phyloP scores from a whole-genome alignment of 306 rosid species.

The Gastrolobium villosum region DNA sequence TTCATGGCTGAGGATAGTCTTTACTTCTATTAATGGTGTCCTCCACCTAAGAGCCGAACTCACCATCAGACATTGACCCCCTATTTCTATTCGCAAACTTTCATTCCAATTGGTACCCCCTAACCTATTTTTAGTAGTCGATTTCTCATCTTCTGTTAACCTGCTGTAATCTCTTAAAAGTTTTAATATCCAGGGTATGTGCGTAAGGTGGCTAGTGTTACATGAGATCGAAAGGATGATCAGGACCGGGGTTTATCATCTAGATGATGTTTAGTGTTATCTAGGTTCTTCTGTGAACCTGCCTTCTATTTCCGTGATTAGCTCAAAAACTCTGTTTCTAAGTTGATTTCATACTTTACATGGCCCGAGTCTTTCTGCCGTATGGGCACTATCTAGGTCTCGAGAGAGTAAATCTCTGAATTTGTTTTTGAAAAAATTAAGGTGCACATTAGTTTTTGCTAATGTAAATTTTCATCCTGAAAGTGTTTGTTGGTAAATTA shows the following conservation, averaged over 20 bases:
- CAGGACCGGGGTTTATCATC: background rate
- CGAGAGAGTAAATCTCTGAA: background rate
- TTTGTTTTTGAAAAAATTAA: background rate
- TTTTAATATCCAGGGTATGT: conserved; percentile 41
- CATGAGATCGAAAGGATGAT: conserved; percentile 28
- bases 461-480: too few species aligned
- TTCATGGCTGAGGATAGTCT: conserved; percentile 90
- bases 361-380: background rate
- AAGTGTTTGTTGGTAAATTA: too few species aligned
- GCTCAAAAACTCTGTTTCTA: background rate
- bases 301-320: background rate
- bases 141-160: conserved; percentile 21
- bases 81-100: conserved; percentile 13
- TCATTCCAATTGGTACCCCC: conserved; percentile 36
- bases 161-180: conserved; percentile 8
- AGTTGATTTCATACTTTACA: background rate
- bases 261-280: conserved; percentile 10
- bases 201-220: conserved; percentile 31
- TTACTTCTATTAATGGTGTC: conserved; percentile 88
- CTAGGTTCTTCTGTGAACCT: background rate
- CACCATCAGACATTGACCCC: conserved; percentile 75
- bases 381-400: background rate
- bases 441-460: too few species aligned
- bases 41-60: conserved; percentile 98
- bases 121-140: conserved; percentile 20